Base-by-base conservation (phyloP, 305 asterid species). In the Rubia balearica region DNA sequence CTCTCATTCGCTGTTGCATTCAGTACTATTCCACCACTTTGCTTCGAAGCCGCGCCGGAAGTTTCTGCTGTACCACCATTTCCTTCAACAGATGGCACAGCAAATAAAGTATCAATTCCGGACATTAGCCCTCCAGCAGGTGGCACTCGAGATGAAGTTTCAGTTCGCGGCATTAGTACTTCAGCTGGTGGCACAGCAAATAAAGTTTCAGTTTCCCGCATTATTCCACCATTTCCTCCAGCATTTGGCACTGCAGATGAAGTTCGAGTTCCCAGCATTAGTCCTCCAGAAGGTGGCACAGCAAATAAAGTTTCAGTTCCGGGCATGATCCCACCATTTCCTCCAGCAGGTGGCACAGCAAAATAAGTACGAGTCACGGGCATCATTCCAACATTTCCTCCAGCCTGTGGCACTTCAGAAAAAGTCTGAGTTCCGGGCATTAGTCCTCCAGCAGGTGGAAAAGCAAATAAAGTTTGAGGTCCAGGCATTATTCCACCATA, bases 1-100 rank as follows among this genome's bases (percentile, higher is more conserved):
- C 79, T 74, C 88, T 84, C 38, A 33, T 33, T 33, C 38, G 38
- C 30, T 27, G 30, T 27, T 27, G 30, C 30, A 27, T 27, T 27
- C 30, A 27, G 38, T 33, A 33, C 38, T 3, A 4, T 33, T 33
- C 3, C 38, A 4, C 38, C 38, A 33, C 38, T 33, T 33, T 33
- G 38, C 38, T 33, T 33, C 38, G 3, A 2, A 33, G 38, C 38
- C 38, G 38, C 38, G 38, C 38, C 38, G 3, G 38, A 33, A 33
- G 38, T 33, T 33, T 33, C 4, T 33, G 5, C 38, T 4, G 3
- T 5, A 12, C 6, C 55, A 5, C 1, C 55, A 48, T 48, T 48
- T 14, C 8, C 38, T 33, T 4, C 38, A 33, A 33, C 55, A 48
- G 11, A 42, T 42, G 46, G 46, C 46, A 8, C 2, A 42, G 45